Evolutionary conservation across 129 eudicot genomes (phyloP), one percentile per base, ranked within the genome.

Genomic region (Flaveria trinervia): DNA sequence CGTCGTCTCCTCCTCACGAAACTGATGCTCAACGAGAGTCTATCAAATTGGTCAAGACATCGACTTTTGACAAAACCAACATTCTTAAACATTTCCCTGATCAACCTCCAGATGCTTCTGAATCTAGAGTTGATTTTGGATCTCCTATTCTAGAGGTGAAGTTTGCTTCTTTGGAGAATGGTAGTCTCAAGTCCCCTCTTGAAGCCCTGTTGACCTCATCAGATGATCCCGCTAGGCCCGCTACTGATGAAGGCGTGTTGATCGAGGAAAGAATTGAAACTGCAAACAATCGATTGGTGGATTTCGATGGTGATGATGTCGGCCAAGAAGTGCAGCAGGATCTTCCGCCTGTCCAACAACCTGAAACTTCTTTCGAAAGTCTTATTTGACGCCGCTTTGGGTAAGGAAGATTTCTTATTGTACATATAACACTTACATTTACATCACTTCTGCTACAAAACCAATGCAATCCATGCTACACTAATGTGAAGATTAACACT

Each of bases 131-230:
- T 20, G 96, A 89, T 73, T 87, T 89, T 66, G 88, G 81, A 20
- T 57, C 84, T 74, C 90, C 90, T 39, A 82, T 92, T 22, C 87
- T 89, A 44, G 97, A 91, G 48, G 97, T 91, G 73, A 85, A 87
- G 75, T 92, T 92, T 77, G 49, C 71, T 75, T 77, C 83, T 17
- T 16, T 65, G 54, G 81, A 61, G 43, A 43, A 23, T 48, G 67
- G 71, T 45, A 36, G 55, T 44, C 56, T 77, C 10, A 74, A 68
- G 69, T 73, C 79, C 23, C 71, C 82, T 52, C 85, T 92, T 59
- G 91, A 85, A 81, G 83, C 86, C 77, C 90, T 92, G 81, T 70
- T 85, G 60, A 65, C 67, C 67, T 65, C 81, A 83, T 36, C 50
- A 16, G 36, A 74, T 65, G 83, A 78, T 70, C 14, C 45, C 0